Base-by-base conservation (phyloP, 805 yeast species). In the Candida mattraensis region DNA sequence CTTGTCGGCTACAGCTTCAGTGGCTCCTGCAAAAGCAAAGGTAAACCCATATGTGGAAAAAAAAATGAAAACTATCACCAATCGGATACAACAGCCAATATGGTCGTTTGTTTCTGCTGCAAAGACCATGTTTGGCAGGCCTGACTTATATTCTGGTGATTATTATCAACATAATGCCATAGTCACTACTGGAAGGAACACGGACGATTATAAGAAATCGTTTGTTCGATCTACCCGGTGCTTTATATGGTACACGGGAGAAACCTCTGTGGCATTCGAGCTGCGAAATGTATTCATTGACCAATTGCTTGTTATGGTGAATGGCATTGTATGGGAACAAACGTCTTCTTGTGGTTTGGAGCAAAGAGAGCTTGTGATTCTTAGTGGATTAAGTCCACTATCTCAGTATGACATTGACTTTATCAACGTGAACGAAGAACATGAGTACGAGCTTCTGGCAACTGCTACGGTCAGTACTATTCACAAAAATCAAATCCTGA, bases 311-410 rank as follows among this genome's bases (percentile, higher is more conserved):
- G 70, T 69, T 9, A 59, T 66, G 36, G 86, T 82, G 4, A 81
- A 82, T 48, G 87, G 86, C 15, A 70, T 81, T 15, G 68, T 74
- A 10, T 82, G 88, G 88, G 73, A 78, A 17, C 86, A 80, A 50
- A 76, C 78, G 2, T 68, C 78, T 0, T 66, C 74, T 24, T 78
- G 78, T 30, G 64, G 66, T 11, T 53, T 64, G 12, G 62, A 63
- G 15, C 69, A 70, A 20, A 72, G 73, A 28, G 75, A 73, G 35
- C 61, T 71, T 33, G 67, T 78, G n/a, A 69, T 78, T 1, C 76
- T 82, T 12, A 73, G 78, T 46, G 87, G 87, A 0, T 60, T 82
- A 24, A 76, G 80, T 19, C 85, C 87, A 2, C 54, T 70, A 13
- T 74, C 83, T 8, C 81, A 79, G 42, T 83, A 81, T 44, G 82